Base-by-base conservation (phyloP, 352 stramenopile species). In the Globisporangium barbulae region DNA sequence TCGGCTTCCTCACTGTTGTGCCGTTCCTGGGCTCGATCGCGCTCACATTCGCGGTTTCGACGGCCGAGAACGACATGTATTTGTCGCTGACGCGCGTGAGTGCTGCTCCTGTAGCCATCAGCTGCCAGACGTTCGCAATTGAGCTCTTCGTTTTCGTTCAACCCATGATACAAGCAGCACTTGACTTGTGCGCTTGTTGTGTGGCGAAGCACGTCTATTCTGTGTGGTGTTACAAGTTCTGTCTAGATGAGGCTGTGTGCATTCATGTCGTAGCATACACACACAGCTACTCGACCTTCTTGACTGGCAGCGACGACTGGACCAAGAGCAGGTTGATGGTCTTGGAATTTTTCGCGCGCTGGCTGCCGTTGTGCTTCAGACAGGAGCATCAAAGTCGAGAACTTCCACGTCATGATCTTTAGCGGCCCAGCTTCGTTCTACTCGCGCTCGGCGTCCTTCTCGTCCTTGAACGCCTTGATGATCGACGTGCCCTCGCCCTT, bases 401-500 rank as follows among this genome's bases (percentile, higher is more conserved):
- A 91, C 59, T 88, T 89, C 82, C 82, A 91, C 47, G 75, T 69
- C 74, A 91, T 85, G 55, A 83, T 68, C 28, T 59, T 53, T 28
- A 60, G 39, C 10, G 61, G 52, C 0, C 52, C 53, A 0, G 53
- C 42, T 12, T 61, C 52, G 21, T 41, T 42, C 15, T 59, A 53
- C 12, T 64, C 25, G 2, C 64, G 55, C 22, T 71, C 69, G 1
- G 56, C 55, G 42, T 73, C 69, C 31, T 59, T 33, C 10, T 73
- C 66, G 59, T 81, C 76, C 65, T 90, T 90, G 71, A 81, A 88
- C 19, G 83, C 83, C 66, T 90, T 90, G 61, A 92, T 79, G 30
- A 89, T 85, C 50, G 90, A 71, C 42, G 72, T 92, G 52, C 83
- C 83, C 45, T 89, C 79, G 21, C 79, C 80, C 59, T 89, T 89